Base-by-base conservation (phyloP, 257 asterid species). In the Solanum bukasovii region DNA sequence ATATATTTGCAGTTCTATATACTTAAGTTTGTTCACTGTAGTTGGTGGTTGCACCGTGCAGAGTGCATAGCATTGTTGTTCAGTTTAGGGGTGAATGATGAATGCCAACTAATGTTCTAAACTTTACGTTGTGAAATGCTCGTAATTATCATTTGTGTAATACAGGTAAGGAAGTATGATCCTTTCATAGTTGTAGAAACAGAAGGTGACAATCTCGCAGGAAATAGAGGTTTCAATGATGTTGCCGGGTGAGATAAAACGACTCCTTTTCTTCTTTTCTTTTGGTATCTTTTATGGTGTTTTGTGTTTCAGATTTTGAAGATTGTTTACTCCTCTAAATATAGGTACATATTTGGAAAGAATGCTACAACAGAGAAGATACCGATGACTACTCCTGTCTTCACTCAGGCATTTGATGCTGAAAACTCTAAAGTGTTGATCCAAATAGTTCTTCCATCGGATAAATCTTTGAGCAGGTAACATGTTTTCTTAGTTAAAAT, bases 311-410 rank as follows among this genome's bases (percentile, higher is more conserved):
- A 23, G 79, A 88, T 84, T 84, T 13, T 46, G 42, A 52, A 84
- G 20, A 37, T 5, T 4, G 34, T 49, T 31, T 7, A 82, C 44
- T 31, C 44, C 8, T 49, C 70, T 46, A 33, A 33, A 14, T 86
- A 79, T 79, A 96, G 99, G 91, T 95, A 95, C 83, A 95, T 96
- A 84, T 95, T 96, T 90, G 99, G 98, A 88, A 94, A 95, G 94
- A 95, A 96, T 86, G 86, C 98, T 10, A 84, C 94, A 1, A 89
- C 85, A 5, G 98, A 96, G 94, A 96, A 95, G 91, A 96, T 96
- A 90, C 93, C 96, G 11, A 95, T 95, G 98, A 95, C 99, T 10
- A 92, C 99, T 23, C 99, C 99, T 4, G 99, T 95, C 85, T 94
- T 95, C 88, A 96, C 98, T 82, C 96, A 94, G 83, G 92, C 98